Base-by-base conservation (phyloP, 306 rosid genomes). In the Rosa chinensis region DNA sequence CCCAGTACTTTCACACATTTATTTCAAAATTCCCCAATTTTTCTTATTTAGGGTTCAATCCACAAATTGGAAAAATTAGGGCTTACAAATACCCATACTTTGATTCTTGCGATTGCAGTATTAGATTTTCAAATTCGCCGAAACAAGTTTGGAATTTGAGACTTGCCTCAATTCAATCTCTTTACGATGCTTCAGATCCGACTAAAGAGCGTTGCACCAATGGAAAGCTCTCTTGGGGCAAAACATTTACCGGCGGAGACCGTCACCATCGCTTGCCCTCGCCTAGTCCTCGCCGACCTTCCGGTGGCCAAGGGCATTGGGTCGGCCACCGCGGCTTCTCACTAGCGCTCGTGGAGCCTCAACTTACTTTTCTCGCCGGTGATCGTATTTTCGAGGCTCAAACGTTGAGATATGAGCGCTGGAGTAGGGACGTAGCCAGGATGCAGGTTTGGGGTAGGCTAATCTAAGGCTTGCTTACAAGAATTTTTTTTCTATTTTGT, bases 241-340 rank as follows among this genome's bases (percentile, higher is more conserved):
- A 95, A 92, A 83, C 83, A 82, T 44, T 66, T 88, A 20, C 89
- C 92, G 8, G 88, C 79, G 28, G 99, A 93, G 86, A 87, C 87
- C 71, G 96, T 90, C 79, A 96, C 90, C 1, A 96, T 93, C n/a
- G 98, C 98, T 1, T 96, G 99, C 84, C 98, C 99, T 21, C 99
- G 93, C 85, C 90, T 96, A 44, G 89, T 96, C 73, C 94, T 96
- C 73, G 97, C 98, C 66, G 94, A 96, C 84, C 99, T 96, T 75
- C 93, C 98, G 45, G 99, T 96, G 9, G 99, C 98, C 6, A 93
- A 93, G 87, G 99, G 98, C 66, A 96, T 93, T 56, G 99, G 99
- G 58, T 87, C 89, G 0, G 94, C 97, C 70, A 88, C 92, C 61
- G 72, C 90, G 67, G 86, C 89, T 82, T 88, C 97, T 28, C 32